Percentiles rank a stretch among this genome's conserved stretches.
phyloP scores from a whole-genome alignment of 2,329 filamentous ascomycete genomes.

The Fusarium sp. region DNA sequence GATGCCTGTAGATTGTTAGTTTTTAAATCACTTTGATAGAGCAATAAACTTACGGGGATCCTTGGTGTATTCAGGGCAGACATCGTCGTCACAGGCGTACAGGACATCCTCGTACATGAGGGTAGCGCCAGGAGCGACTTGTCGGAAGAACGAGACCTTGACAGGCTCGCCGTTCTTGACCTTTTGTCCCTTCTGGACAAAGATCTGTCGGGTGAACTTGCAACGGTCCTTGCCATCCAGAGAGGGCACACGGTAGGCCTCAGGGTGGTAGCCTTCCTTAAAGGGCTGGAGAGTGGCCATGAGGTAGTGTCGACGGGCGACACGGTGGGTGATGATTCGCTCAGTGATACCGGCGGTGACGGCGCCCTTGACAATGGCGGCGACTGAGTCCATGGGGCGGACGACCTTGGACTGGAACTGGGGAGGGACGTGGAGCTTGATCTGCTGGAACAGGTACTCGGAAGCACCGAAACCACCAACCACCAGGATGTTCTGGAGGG shows the following conservation, averaged over 20 bases:
- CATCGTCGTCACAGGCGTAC: conserved; percentile 97
- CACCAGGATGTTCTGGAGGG: conserved; percentile 93
- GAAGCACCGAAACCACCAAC: conserved; percentile 98
- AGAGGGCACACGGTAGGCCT: conserved; percentile 96
- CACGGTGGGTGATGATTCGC: conserved; percentile 93
- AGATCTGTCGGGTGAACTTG: conserved; percentile 98
- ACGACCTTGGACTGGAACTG: conserved; percentile 99
- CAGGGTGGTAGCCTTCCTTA: conserved; percentile 97
- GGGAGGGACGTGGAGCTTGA: conserved; percentile 96
- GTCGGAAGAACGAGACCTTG: conserved; percentile 98
- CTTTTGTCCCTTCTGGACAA: conserved; percentile 97
- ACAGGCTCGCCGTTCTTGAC: conserved; percentile 99
- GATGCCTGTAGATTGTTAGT: conserved; percentile 71
- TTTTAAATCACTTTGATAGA: not conserved
- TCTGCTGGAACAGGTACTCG: conserved; percentile 99
- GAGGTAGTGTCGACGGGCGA: conserved; percentile 96
- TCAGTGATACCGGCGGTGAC: conserved; percentile 98
- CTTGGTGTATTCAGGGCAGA: conserved; percentile 98
- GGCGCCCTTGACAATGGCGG: conserved; percentile 97
- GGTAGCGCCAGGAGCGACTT: conserved; percentile 94
- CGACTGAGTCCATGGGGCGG: conserved; percentile 97
- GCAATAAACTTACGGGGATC: conserved; percentile 85
- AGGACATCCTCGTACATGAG: conserved; percentile 99
- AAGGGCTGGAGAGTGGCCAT: conserved; percentile 99
- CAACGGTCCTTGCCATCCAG: conserved; percentile 97